These are phyloP conservation scores for Ganoderma lucidum DNA, from an alignment of 1,284 basidiomycete genomes.

Conservation along the genomic window DNA sequence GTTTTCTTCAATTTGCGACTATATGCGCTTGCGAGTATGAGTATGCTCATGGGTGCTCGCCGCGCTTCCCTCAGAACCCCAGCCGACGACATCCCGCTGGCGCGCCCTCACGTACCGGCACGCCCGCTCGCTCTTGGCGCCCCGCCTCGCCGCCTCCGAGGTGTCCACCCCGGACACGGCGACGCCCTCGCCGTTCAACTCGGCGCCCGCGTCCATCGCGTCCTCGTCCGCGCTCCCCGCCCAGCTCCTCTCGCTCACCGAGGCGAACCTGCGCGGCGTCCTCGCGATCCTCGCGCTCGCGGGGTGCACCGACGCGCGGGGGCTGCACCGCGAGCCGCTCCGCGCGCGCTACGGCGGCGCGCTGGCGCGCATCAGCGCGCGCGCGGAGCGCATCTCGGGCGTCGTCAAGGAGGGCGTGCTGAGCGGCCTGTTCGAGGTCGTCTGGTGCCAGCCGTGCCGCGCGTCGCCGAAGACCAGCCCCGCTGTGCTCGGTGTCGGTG, in stretches of 20 bases:
- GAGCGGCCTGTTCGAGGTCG: constrained; percentile 45
- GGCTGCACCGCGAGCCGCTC: constrained; percentile 41
- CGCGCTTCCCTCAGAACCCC: constrained; percentile 42
- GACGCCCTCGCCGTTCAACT: constrained; percentile 36
- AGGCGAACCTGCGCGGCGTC: constrained; percentile 43
- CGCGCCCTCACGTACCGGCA: constrained; percentile 46
- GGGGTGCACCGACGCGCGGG: constrained; percentile 44
- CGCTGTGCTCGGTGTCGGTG: no score
- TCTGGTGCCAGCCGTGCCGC: constrained; percentile 34
- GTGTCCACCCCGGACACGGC: constrained; percentile 30
- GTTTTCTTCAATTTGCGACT: constrained; percentile 14
- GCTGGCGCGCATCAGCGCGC: constrained; percentile 40
- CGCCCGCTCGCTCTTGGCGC: constrained; percentile 39
- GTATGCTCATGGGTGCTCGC: constrained; percentile 8
- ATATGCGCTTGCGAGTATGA: background rate
- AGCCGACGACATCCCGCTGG: constrained; percentile 48
- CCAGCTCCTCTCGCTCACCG: no score
- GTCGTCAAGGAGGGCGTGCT: constrained; percentile 45
- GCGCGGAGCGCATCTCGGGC: constrained; percentile 41
- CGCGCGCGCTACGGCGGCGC: constrained; percentile 41
- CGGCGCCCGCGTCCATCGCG: constrained; percentile 31
- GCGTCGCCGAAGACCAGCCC: no score
- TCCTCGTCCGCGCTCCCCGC: constrained; percentile 28
- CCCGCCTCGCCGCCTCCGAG: constrained; percentile 24
- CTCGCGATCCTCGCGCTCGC: constrained; percentile 45